A percentile compares a stretch with the other conserved stretches of the same genome.
These are phyloP conservation scores for Epipyxis sp. DNA, from an alignment of 108 stramenopile species.

Conservation along the genomic window DNA sequence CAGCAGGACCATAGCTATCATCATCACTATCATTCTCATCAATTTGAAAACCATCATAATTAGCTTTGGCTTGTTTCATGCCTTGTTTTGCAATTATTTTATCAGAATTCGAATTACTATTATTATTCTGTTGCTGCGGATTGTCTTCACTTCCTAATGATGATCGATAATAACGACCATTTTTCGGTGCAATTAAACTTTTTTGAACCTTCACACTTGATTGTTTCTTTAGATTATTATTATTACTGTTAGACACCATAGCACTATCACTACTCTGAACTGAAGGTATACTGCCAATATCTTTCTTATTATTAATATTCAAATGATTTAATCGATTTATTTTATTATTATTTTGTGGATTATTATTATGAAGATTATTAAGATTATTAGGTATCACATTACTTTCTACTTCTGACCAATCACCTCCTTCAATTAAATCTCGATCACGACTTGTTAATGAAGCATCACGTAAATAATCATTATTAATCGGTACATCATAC, in stretches of 20 bases:
- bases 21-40: too few relatives aligned
- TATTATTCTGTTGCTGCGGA: conserved; percentile 2
- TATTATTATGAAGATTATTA: neutral
- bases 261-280: neutral
- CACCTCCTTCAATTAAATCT: conserved; percentile 1
- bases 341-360: neutral
- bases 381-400: neutral
- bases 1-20: neutral
- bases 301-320: too few relatives aligned
- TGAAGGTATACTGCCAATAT: neutral
- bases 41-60: too few relatives aligned
- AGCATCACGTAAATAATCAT: neutral
- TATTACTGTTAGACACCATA: neutral
- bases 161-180: neutral
- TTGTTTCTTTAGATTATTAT: neutral
- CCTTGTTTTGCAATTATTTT: neutral
- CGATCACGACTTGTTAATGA: neutral
- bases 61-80: neutral
- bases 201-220: neutral
- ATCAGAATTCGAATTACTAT: neutral
- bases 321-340: neutral
- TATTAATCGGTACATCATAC: neutral
- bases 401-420: neutral
- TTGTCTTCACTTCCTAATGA: neutral
- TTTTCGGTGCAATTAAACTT: neutral